Evolutionary conservation across 345 rosid species (phyloP), one percentile per base, ranked within the genome.

Genomic region (Acer campestre): DNA sequence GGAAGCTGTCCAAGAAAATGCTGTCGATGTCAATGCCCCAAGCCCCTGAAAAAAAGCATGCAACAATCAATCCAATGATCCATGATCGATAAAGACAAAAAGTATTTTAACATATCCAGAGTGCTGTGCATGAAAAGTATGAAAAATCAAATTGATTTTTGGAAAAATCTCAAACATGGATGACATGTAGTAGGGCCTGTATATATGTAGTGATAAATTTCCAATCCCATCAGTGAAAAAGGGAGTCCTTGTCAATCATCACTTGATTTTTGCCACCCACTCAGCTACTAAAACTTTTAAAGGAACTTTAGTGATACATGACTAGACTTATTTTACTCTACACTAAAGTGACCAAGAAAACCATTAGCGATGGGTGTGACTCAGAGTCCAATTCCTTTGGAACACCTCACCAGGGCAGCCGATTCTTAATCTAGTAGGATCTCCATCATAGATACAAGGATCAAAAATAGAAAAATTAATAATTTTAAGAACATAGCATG

Each of bases 11-110:
- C 86, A 81, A n/a, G 82, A 80, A 80, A 81, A 85, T 77, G 97
- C 91, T 62, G 99, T 91, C 63, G 87, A 91, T 59, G 98, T 89
- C 83, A 96, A 85, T 29, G 94, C 98, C 78, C 83, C 77, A 42
- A 96, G 91, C 11, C 99, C 99, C 99, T 96, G 20, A 7, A 62
- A 18, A 11, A 11, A 64, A 27, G 16, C 13, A 35, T 35, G 38
- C 38, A 35, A 35, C 55, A 49, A 5, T 35, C 38, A 35, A 35
- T 35, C 35, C 35, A 31, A 31, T 31, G 6, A 35, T 35, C 38
- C 38, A 35, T 35, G 38, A 35, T 35, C 6, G 6, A 35, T 35
- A 35, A 35, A 35, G 38, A 35, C 38, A 35, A 35, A 49, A 48
- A 48, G 53, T 48, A 2, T 48, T 48, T 48, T 12, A 31, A 31